phyloP scores from a whole-genome alignment of 2,329 filamentous ascomycete species.

The Hymenoscyphus infarciens region DNA sequence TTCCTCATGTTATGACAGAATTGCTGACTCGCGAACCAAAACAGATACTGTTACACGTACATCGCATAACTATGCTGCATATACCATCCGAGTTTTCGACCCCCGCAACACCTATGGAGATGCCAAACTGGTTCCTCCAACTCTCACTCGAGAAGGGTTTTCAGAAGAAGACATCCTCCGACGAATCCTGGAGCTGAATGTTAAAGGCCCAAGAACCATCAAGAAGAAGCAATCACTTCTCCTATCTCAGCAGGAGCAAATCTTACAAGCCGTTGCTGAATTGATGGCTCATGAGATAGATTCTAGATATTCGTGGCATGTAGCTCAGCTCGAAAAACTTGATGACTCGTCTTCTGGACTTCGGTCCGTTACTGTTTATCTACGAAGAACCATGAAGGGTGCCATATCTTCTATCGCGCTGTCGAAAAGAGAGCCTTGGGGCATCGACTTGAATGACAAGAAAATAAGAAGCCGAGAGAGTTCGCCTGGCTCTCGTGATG shows the following conservation, averaged over 20 bases:
- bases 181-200: constrained; percentile 2
- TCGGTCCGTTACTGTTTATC: constrained; percentile 7
- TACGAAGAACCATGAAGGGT: constrained; percentile 1
- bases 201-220: background rate
- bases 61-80: constrained; percentile 7
- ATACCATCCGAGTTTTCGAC: constrained; percentile 11
- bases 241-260: constrained; percentile 6
- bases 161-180: constrained; percentile 9
- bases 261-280: background rate
- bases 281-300: constrained; percentile 1
- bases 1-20: background rate
- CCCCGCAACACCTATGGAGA: constrained; percentile 7
- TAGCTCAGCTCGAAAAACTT: constrained; percentile 7
- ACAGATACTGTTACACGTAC: background rate
- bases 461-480: background rate
- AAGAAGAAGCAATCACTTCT: constrained; percentile 6
- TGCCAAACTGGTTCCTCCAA: background rate
- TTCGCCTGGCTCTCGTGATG: background rate
- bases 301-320: constrained; percentile 1
- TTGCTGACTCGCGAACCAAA: background rate
- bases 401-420: background rate
- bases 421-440: background rate
- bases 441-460: background rate
- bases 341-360: background rate
- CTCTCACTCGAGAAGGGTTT: constrained; percentile 8